These are phyloP conservation scores for Aspergillus aculeatinus DNA, from an alignment of 2,329 filamentous ascomycete genomes.

Conservation along the genomic window DNA sequence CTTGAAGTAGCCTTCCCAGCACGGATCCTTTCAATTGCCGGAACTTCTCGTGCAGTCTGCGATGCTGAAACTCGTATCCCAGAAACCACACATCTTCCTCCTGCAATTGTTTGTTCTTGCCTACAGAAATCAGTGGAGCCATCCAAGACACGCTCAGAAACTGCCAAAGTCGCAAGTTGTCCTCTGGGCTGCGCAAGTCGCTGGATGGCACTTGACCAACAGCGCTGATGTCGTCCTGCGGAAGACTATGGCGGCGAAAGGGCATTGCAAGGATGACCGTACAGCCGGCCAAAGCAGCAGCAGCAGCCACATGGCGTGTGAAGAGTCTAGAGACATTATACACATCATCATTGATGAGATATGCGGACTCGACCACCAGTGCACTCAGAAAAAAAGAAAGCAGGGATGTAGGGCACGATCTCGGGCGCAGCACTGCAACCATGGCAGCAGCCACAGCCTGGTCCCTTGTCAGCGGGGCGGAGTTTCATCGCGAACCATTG, in stretches of 20 bases:
- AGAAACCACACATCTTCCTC: slow-evolving; percentile 81
- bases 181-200: slow-evolving; percentile 71
- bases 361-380: slow-evolving; percentile 37
- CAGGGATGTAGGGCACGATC: slow-evolving; percentile 41
- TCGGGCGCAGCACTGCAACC: slow-evolving; percentile 41
- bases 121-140: slow-evolving; percentile 66
- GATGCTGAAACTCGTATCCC: slow-evolving; percentile 78
- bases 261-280: slow-evolving; percentile 66
- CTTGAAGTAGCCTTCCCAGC: slow-evolving; percentile 65
- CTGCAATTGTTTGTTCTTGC: slow-evolving; percentile 64
- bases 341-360: slow-evolving; percentile 27
- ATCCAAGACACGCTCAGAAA: slow-evolving; percentile 88
- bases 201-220: slow-evolving; percentile 57
- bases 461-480: neutral
- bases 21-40: slow-evolving; percentile 71
- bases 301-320: slow-evolving; percentile 32
- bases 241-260: slow-evolving; percentile 59
- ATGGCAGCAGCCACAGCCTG: slow-evolving; percentile 39
- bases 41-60: slow-evolving; percentile 70
- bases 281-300: slow-evolving; percentile 50
- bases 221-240: slow-evolving; percentile 58
- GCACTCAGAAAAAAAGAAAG: slow-evolving; percentile 34
- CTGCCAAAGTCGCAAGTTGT: slow-evolving; percentile 75
- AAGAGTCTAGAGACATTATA: slow-evolving; percentile 15
- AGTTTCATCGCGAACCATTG: neutral